Evolutionary conservation across 805 yeast species (phyloP).

Genomic region (Yarrowia sp.): DNA sequence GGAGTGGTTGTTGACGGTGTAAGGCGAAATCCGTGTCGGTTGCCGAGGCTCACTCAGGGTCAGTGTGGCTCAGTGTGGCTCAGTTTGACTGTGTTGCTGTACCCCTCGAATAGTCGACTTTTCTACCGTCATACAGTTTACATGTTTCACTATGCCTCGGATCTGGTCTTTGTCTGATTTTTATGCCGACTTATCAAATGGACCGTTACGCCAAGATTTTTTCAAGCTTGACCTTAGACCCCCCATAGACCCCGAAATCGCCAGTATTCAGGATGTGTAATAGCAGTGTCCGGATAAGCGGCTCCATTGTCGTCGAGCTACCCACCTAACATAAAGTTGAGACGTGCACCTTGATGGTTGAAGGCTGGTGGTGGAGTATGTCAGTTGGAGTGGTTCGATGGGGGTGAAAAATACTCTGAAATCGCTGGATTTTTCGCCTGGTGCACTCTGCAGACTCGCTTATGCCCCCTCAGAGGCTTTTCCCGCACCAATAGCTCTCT

Average conservation of each 20-base stretch:
- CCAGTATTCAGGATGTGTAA: constrained; percentile 5
- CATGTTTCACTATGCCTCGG: constrained; percentile 3
- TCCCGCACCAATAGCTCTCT: not conserved
- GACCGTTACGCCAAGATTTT: constrained; percentile 11
- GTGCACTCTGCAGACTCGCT: too few relatives aligned
- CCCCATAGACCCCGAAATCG: too few relatives aligned
- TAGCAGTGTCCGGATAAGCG: constrained; percentile 5
- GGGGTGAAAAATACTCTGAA: too few relatives aligned
- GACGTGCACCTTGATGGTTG: constrained; percentile 25
- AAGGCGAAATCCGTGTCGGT: too few relatives aligned
- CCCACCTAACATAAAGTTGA: constrained; percentile 13
- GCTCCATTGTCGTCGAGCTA: constrained; percentile 1
- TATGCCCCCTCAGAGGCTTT: not conserved
- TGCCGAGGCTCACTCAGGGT: too few relatives aligned
- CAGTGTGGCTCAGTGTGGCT: too few relatives aligned
- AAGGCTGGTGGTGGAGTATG: not conserved
- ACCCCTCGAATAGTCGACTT: not conserved
- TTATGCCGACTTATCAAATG: not conserved
- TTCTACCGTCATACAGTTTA: too few relatives aligned
- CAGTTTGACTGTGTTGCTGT: too few relatives aligned
- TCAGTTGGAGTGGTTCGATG: not conserved
- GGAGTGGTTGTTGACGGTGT: too few relatives aligned
- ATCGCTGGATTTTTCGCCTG: too few relatives aligned
- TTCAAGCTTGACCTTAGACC: too few relatives aligned
- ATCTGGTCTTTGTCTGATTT: not conserved